A percentile compares a stretch with the other conserved stretches of the same genome.
phyloP scores from a whole-genome alignment of 192 early-diverging fungal species.

The Backusella circina region DNA sequence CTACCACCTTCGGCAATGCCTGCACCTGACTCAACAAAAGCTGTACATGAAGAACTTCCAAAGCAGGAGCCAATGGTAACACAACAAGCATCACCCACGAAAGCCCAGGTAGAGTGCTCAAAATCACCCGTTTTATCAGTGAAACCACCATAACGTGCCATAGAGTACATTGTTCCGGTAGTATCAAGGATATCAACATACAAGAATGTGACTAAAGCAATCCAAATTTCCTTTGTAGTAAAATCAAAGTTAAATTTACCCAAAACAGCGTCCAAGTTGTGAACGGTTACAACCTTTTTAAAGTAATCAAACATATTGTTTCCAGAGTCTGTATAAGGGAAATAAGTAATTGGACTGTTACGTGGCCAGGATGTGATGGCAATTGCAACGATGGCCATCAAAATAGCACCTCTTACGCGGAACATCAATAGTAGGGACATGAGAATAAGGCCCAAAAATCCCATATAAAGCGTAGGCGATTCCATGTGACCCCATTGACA shows the following conservation, averaged over 20 bases:
- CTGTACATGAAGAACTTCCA: constrained; percentile 71
- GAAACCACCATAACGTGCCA: constrained; percentile 82
- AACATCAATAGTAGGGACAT: constrained; percentile 60
- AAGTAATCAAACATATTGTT: constrained; percentile 65
- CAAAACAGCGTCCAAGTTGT: constrained; percentile 35
- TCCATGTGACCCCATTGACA: constrained; percentile 64
- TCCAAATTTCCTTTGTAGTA: constrained; percentile 59
- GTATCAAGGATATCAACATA: constrained; percentile 87
- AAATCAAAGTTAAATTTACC: constrained; percentile 62
- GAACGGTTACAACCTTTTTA: constrained; percentile 52
- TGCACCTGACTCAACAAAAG: constrained; percentile 80
- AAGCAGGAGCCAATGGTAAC: constrained; percentile 64
- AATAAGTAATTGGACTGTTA: constrained; percentile 66
- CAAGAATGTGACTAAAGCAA: constrained; percentile 76
- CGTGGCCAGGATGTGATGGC: constrained; percentile 77
- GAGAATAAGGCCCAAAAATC: constrained; percentile 61
- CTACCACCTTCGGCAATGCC: constrained; percentile 79
- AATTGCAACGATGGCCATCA: constrained; percentile 67
- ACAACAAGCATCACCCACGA: constrained; percentile 64
- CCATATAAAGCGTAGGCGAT: constrained; percentile 40
- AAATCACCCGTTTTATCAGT: constrained; percentile 74
- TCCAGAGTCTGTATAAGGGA: constrained; percentile 61
- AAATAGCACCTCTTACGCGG: constrained; percentile 65
- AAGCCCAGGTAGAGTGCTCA: constrained; percentile 69
- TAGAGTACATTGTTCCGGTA: constrained; percentile 80